Evolutionary conservation across 1,139 yeast species (phyloP).

Genomic region (Geotrichum histeridarum): DNA sequence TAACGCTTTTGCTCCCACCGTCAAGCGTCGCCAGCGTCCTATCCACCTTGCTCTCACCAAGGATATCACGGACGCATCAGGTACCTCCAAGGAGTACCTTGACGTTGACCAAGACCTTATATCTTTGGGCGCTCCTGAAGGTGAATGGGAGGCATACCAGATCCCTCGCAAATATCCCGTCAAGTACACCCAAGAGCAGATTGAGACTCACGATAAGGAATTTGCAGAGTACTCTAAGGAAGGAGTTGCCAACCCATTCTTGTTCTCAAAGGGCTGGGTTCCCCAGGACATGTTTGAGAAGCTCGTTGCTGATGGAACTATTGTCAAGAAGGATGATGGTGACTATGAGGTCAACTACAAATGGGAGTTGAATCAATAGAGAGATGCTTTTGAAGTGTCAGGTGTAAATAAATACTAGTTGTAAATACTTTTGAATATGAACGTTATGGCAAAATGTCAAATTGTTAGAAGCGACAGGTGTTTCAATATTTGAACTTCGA

Average conservation of each 20-base stretch:
- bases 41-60: slow-evolving; percentile 46
- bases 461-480: no score
- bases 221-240: slow-evolving; percentile 65
- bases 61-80: slow-evolving; percentile 44
- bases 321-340: slow-evolving; percentile 47
- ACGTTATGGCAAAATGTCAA: no score
- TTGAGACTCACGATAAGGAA: slow-evolving; percentile 52
- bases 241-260: slow-evolving; percentile 68
- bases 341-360: slow-evolving; percentile 40
- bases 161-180: slow-evolving; percentile 52
- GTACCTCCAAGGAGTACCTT: slow-evolving; percentile 58
- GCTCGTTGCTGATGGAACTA: slow-evolving; percentile 60
- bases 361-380: slow-evolving; percentile 21
- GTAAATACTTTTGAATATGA: no score
- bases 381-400: neutral
- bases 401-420: neutral
- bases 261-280: slow-evolving; percentile 91
- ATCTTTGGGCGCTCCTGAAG: slow-evolving; percentile 47
- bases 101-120: slow-evolving; percentile 77
- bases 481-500: no score
- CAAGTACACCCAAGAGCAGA: slow-evolving; percentile 49
- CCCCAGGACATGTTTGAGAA: slow-evolving; percentile 87
- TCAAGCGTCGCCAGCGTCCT: slow-evolving; percentile 39
- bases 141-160: slow-evolving; percentile 44
- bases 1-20: slow-evolving; percentile 48